phyloP scores from a whole-genome alignment of 2,329 filamentous ascomycete genomes.

The Fusarium multiceps region DNA sequence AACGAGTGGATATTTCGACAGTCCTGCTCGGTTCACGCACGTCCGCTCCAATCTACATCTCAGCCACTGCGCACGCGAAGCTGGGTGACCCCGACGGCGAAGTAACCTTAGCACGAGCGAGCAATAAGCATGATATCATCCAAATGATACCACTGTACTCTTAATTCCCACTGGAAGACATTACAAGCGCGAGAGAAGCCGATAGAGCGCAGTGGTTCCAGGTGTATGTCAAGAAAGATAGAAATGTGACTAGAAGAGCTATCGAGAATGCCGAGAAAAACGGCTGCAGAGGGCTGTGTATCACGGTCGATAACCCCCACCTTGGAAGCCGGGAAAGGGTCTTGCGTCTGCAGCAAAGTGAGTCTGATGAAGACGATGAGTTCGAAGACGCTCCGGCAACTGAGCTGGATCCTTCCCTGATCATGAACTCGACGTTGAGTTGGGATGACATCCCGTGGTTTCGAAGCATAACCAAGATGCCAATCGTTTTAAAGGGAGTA shows the following conservation, averaged over 20 bases:
- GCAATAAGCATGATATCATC: slow-evolving; percentile 11
- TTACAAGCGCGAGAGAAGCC: not conserved
- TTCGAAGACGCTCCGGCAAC: slow-evolving; percentile 26
- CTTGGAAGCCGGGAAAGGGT: slow-evolving; percentile 27
- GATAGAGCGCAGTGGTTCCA: slow-evolving; percentile 21
- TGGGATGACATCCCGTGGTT: slow-evolving; percentile 98
- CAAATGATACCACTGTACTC: slow-evolving; percentile 34
- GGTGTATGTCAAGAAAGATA: slow-evolving; percentile 26
- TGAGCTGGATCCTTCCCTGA: slow-evolving; percentile 27
- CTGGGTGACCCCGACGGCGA: slow-evolving; percentile 21
- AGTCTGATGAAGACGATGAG: not conserved
- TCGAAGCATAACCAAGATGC: slow-evolving; percentile 85
- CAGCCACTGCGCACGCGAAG: slow-evolving; percentile 25
- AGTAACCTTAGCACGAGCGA: slow-evolving; percentile 9
- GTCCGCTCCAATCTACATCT: slow-evolving; percentile 16
- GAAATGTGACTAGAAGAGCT: slow-evolving; percentile 1
- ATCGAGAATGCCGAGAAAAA: slow-evolving; percentile 13
- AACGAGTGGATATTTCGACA: slow-evolving; percentile 20
- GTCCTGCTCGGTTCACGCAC: slow-evolving; percentile 3
- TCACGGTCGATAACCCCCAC: slow-evolving; percentile 26
- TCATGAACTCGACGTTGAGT: slow-evolving; percentile 76
- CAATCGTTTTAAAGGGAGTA: slow-evolving; percentile 93
- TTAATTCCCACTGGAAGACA: not conserved
- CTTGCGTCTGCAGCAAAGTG: slow-evolving; percentile 1
- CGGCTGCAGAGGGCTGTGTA: slow-evolving; percentile 24